Evolutionary conservation across 1,284 basidiomycete genomes (phyloP).

Genomic region (Cryptococcus sp.): DNA sequence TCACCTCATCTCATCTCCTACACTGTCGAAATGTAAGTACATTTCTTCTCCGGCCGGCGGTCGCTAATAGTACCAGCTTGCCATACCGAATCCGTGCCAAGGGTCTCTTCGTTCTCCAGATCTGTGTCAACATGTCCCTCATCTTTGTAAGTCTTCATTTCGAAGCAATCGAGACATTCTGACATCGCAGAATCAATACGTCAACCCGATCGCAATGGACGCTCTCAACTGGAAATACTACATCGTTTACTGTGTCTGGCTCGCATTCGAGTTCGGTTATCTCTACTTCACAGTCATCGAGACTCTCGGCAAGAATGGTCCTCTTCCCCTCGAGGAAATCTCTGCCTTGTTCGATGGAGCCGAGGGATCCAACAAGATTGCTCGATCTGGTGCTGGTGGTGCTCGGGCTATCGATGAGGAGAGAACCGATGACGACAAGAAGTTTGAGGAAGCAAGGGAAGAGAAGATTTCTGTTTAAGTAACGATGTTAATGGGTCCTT

Average conservation of each 20-base stretch:
- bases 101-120: conserved; percentile 10
- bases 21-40: conserved; percentile 19
- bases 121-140: conserved; percentile 19
- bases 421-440: not conserved
- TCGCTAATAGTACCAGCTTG: conserved; percentile 3
- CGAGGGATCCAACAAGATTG: conserved; percentile 1
- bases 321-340: conserved; percentile 41
- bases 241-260: conserved; percentile 22
- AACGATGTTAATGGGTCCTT: too few relatives aligned
- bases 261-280: conserved; percentile 38
- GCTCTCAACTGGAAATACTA: conserved; percentile 62
- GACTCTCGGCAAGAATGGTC: conserved; percentile 40
- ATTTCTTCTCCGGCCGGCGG: conserved; percentile 2
- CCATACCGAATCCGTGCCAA: conserved; percentile 12
- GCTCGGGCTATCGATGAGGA: not conserved
- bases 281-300: conserved; percentile 44
- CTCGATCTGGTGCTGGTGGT: not conserved
- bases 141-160: conserved; percentile 53
- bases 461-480: not conserved
- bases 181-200: conserved; percentile 59
- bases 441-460: not conserved
- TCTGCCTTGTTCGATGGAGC: conserved; percentile 27
- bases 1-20: conserved; percentile 13
- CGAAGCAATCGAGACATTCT: too few relatives aligned
- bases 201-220: conserved; percentile 67